phyloP scores from a whole-genome alignment of 2,329 filamentous ascomycete genomes.

The Phyllosticta citribraziliensis region DNA sequence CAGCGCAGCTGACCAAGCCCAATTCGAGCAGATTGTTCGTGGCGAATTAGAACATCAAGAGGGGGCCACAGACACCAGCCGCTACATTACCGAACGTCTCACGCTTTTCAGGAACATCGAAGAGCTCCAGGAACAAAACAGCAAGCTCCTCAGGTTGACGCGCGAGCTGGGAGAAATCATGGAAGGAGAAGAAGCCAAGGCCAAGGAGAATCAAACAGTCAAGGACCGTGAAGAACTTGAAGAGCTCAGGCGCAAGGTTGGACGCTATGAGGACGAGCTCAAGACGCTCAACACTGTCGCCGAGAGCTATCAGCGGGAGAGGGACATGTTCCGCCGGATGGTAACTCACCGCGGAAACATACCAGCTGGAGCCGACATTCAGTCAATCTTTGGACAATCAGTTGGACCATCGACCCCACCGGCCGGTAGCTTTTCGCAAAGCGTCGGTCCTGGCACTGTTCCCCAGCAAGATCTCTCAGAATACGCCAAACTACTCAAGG shows the following conservation, averaged over 20 bases:
- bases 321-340: conserved; percentile 95
- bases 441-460: conserved; percentile 13
- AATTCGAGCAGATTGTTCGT: conserved; percentile 67
- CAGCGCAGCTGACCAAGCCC: conserved; percentile 59
- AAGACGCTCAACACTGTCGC: conserved; percentile 71
- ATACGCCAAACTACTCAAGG: conserved; percentile 69
- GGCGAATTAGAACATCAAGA: conserved; percentile 59
- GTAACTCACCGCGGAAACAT: conserved; percentile 63
- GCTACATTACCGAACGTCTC: conserved; percentile 81
- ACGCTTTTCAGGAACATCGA: conserved; percentile 78
- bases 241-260: conserved; percentile 60
- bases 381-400: conserved; percentile 62
- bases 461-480: conserved; percentile 54
- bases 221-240: conserved; percentile 61
- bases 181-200: conserved; percentile 78
- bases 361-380: conserved; percentile 51
- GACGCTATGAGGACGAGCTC: conserved; percentile 76
- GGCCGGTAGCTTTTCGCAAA: conserved; percentile 29
- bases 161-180: conserved; percentile 79
- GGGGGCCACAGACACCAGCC: conserved; percentile 74
- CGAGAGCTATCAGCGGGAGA: conserved; percentile 88
- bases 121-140: conserved; percentile 80
- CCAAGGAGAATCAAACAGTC: conserved; percentile 44
- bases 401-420: conserved; percentile 48
- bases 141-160: conserved; percentile 71